These are phyloP conservation scores for Fusarium neocosmosporiellum DNA, from an alignment of 2,329 filamentous ascomycete species.

Conservation along the genomic window DNA sequence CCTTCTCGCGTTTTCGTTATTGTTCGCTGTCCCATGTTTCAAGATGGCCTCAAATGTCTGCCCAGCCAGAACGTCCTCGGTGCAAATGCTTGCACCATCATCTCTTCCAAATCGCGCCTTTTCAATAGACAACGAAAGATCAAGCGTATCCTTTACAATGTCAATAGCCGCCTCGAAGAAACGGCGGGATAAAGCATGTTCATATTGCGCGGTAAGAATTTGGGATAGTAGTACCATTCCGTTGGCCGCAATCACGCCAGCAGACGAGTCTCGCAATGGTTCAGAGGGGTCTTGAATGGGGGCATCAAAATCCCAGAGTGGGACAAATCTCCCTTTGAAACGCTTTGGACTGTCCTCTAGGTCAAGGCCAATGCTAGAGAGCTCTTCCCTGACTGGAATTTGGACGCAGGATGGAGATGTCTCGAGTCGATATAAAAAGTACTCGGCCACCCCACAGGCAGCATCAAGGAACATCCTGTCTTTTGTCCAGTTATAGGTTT, in stretches of 20 bases:
- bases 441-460: slow-evolving; percentile 57
- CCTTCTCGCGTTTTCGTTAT: slow-evolving; percentile 44
- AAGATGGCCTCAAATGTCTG: slow-evolving; percentile 45
- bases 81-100: not conserved
- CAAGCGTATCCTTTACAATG: slow-evolving; percentile 47
- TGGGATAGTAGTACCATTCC: slow-evolving; percentile 51
- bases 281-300: slow-evolving; percentile 47
- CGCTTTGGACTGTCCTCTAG: not conserved
- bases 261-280: slow-evolving; percentile 48
- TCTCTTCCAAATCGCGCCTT: slow-evolving; percentile 28
- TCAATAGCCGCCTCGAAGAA: slow-evolving; percentile 44
- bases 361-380: not conserved
- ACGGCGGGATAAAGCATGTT: slow-evolving; percentile 25
- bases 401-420: slow-evolving; percentile 28
- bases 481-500: slow-evolving; percentile 61
- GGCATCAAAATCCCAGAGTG: slow-evolving; percentile 54
- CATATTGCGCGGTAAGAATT: slow-evolving; percentile 2
- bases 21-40: slow-evolving; percentile 48
- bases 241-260: slow-evolving; percentile 55
- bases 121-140: slow-evolving; percentile 43
- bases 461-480: slow-evolving; percentile 54
- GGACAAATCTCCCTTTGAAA: slow-evolving; percentile 38
- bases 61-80: not conserved
- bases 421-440: slow-evolving; percentile 57
- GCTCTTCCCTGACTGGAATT: not conserved